These are phyloP conservation scores for Beauveria pseudobassiana DNA, from an alignment of 2,329 filamentous ascomycete genomes.

Conservation along the genomic window DNA sequence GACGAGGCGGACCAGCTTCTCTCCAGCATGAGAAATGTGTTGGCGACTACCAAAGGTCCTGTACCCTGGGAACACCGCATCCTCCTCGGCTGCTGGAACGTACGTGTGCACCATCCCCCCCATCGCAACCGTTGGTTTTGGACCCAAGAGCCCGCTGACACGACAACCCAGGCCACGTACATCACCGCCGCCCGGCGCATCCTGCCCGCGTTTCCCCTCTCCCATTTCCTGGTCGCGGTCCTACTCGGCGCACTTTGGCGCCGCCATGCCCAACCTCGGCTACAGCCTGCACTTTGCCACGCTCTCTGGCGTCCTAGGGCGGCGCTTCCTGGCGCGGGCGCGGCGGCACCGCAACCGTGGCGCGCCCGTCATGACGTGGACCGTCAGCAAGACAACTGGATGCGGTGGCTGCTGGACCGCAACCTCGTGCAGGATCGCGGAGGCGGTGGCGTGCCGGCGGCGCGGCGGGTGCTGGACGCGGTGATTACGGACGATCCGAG, in stretches of 20 bases:
- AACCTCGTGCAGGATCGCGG: constrained; percentile 23
- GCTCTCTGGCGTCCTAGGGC: constrained; percentile 61
- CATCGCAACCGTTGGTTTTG: too few relatives aligned
- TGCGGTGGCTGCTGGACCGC: constrained; percentile 68
- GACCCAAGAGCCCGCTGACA: neutral
- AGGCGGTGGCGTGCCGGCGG: neutral
- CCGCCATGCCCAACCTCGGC: constrained; percentile 50
- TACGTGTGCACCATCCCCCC: constrained; percentile 26
- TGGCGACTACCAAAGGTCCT: constrained; percentile 43
- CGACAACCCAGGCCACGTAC: constrained; percentile 48
- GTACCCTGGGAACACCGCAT: constrained; percentile 66
- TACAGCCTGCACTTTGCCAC: constrained; percentile 71
- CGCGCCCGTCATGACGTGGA: constrained; percentile 66
- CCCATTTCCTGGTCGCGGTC: constrained; percentile 60
- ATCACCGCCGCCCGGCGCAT: constrained; percentile 54
- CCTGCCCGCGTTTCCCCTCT: constrained; percentile 55
- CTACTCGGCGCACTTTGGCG: constrained; percentile 65
- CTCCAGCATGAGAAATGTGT: constrained; percentile 54
- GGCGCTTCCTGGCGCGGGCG: constrained; percentile 56
- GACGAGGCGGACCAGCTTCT: constrained; percentile 67
- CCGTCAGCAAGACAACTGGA: constrained; percentile 72
- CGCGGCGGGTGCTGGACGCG: constrained; percentile 51
- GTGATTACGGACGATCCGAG: constrained; percentile 81
- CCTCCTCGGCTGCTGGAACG: constrained; percentile 76
- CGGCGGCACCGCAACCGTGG: constrained; percentile 31